Evolutionary conservation across 805 yeast genomes (phyloP).

Genomic region (Monosporozyma yasuniensis): DNA sequence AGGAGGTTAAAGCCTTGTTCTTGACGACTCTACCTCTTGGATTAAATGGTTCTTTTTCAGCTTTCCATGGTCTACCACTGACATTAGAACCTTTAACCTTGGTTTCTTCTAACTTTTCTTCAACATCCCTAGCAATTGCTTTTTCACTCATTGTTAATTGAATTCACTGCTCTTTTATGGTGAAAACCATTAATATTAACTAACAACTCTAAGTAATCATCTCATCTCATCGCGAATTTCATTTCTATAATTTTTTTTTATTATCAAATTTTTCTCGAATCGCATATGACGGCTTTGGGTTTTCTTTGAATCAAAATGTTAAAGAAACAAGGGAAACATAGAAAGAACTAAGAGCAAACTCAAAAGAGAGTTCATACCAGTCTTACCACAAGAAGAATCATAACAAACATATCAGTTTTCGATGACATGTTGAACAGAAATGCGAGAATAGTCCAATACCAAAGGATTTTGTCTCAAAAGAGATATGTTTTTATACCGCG

Average conservation of each 20-base stretch:
- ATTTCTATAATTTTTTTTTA: conserved; percentile 1
- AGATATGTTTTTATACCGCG: conserved; percentile 1
- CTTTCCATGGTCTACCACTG: conserved; percentile 71
- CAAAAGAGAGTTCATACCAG: neutral
- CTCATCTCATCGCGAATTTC: conserved; percentile 8
- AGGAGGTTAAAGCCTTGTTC: conserved; percentile 38
- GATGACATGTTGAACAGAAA: neutral
- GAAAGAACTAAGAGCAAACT: neutral
- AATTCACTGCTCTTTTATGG: neutral
- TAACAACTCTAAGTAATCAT: neutral
- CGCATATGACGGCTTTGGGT: neutral
- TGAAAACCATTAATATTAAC: neutral
- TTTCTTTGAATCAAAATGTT: neutral
- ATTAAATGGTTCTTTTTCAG: conserved; percentile 57
- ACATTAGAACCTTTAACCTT: conserved; percentile 39
- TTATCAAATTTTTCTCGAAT: neutral
- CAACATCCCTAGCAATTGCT: neutral
- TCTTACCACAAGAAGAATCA: neutral
- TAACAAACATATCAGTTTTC: neutral
- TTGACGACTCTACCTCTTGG: conserved; percentile 51
- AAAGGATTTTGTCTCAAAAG: neutral
- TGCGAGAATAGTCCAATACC: neutral
- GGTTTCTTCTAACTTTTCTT: neutral
- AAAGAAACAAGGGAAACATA: neutral
- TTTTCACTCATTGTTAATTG: neutral